These are phyloP conservation scores for Plasmopara halstedii DNA, from an alignment of 352 stramenopile genomes.

Conservation along the genomic window DNA sequence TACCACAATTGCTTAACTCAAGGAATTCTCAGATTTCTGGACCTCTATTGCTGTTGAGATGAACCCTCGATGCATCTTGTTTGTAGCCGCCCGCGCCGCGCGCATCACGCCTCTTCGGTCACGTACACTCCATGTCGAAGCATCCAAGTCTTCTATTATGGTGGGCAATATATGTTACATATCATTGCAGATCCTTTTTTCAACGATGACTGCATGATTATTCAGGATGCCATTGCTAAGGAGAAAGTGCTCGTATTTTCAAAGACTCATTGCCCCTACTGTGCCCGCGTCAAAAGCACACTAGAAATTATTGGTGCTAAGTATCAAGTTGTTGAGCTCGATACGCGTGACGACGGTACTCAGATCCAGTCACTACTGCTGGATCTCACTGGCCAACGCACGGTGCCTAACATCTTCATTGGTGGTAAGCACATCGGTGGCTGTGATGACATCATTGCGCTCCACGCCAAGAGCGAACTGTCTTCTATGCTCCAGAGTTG, in stretches of 20 bases:
- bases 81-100: constrained; percentile 4
- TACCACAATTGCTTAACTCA: no score
- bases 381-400: constrained; percentile 91
- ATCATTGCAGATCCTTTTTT: not conserved
- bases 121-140: constrained; percentile 54
- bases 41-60: no score
- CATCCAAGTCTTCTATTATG: constrained; percentile 47
- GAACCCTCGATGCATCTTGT: constrained; percentile 15
- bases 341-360: constrained; percentile 69
- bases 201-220: not conserved
- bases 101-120: constrained; percentile 8
- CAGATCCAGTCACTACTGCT: constrained; percentile 89
- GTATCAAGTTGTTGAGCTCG: constrained; percentile 64
- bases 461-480: constrained; percentile 54
- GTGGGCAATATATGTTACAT: constrained; percentile 14
- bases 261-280: constrained; percentile 95
- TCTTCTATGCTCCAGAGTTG: constrained; percentile 46
- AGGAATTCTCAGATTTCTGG: no score
- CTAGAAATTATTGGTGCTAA: constrained; percentile 66
- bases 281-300: constrained; percentile 83
- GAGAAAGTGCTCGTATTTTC: constrained; percentile 89
- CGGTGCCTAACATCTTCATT: constrained; percentile 98
- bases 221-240: constrained; percentile 49
- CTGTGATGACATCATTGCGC: constrained; percentile 71
- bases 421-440: constrained; percentile 94